A percentile compares a stretch with the other conserved stretches of the same genome.
phyloP scores from a whole-genome alignment of 2,329 filamentous ascomycete species.

The Hypoxylon sp. region DNA sequence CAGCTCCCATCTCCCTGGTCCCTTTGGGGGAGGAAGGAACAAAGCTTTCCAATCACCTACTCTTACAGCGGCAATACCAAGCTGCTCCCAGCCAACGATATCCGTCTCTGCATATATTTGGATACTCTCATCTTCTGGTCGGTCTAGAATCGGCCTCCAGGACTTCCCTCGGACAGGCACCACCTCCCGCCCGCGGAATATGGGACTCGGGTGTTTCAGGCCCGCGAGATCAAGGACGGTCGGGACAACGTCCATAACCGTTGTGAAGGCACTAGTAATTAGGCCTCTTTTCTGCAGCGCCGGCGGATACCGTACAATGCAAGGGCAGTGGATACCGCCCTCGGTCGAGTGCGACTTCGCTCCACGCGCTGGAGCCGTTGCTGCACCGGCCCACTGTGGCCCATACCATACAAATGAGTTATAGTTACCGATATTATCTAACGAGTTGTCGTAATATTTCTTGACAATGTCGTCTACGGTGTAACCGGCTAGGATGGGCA shows the following conservation, averaged over 20 bases:
- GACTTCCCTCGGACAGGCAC: conserved; percentile 40
- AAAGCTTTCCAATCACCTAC: conserved; percentile 43
- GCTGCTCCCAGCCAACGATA: conserved; percentile 43
- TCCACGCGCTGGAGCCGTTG: conserved; percentile 51
- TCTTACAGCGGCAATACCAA: conserved; percentile 40
- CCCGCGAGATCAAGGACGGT: conserved; percentile 65
- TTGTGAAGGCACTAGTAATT: conserved; percentile 66
- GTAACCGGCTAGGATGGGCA: conserved; percentile 42
- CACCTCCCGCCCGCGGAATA: conserved; percentile 44
- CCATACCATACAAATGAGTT: conserved; percentile 72
- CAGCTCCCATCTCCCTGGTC: conserved; percentile 40
- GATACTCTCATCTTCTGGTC: conserved; percentile 32
- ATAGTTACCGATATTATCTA: conserved; percentile 68
- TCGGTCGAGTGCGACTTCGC: conserved; percentile 60
- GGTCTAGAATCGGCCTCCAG: conserved; percentile 43
- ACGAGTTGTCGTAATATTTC: conserved; percentile 69
- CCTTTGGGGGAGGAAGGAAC: conserved; percentile 41
- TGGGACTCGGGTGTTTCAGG: conserved; percentile 55
- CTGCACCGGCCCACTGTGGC: conserved; percentile 64
- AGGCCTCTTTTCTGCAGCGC: conserved; percentile 37
- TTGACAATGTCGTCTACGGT: conserved; percentile 51
- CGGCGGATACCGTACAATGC: conserved; percentile 41
- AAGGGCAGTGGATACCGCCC: conserved; percentile 67
- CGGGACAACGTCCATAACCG: conserved; percentile 67
- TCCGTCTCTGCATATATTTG: conserved; percentile 38